Evolutionary conservation across 768 basidiomycete genomes (phyloP).

Genomic region (Cytidiella melzeri): DNA sequence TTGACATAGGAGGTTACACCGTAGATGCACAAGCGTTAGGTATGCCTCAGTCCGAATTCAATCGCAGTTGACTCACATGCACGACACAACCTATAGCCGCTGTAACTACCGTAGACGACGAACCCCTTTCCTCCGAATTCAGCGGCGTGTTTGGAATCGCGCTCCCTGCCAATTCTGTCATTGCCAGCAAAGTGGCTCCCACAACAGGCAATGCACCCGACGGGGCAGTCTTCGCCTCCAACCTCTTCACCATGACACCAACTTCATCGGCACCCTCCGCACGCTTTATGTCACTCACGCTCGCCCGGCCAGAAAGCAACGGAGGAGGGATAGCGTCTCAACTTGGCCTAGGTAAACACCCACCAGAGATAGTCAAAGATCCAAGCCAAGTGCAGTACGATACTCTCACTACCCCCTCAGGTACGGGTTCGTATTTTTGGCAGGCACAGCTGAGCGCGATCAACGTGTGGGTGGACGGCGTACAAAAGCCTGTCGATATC

Average conservation of each 20-base stretch:
- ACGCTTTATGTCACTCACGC: constrained; percentile 61
- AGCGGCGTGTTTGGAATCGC: constrained; percentile 72
- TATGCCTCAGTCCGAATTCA: constrained; percentile 18
- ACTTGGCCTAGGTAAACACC: constrained; percentile 69
- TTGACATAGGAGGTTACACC: constrained; percentile 57
- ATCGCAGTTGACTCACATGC: background rate
- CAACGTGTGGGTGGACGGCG: constrained; percentile 52
- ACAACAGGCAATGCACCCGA: constrained; percentile 45
- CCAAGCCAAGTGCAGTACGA: constrained; percentile 48
- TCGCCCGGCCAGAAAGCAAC: constrained; percentile 56
- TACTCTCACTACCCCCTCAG: constrained; percentile 21
- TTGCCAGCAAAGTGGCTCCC: constrained; percentile 45
- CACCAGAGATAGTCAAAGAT: constrained; percentile 43
- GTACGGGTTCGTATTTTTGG: constrained; percentile 51
- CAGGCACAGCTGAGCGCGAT: constrained; percentile 51
- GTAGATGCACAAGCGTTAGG: constrained; percentile 68
- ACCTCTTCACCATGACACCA: constrained; percentile 66
- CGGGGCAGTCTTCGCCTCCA: constrained; percentile 63
- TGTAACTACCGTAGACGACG: constrained; percentile 44
- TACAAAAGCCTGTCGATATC: constrained; percentile 33
- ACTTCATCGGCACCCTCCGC: constrained; percentile 42
- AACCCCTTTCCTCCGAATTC: constrained; percentile 53
- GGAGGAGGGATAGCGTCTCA: constrained; percentile 47
- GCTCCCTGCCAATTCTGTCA: constrained; percentile 66
- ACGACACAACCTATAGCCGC: constrained; percentile 38